Evolutionary conservation across 2,329 filamentous ascomycete genomes (phyloP), one percentile per base, ranked within the genome.

Genomic region (Aspergillus cejpii): DNA sequence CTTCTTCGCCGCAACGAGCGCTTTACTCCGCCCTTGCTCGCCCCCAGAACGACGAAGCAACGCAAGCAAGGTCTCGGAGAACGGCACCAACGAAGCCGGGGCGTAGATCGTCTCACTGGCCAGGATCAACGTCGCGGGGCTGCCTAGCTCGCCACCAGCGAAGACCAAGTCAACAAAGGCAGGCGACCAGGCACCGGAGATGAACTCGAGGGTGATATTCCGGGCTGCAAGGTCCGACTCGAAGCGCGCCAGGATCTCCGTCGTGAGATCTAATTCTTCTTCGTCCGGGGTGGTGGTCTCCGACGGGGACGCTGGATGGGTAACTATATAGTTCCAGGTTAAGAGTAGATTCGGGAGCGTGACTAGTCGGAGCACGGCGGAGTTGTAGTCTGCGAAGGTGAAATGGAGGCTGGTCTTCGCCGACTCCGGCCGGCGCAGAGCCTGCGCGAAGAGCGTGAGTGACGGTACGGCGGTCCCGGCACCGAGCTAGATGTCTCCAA

Each of bases 91-190:
- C 1, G 74, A 75, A 1, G 69, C 60, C 0, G 79, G 79, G 5
- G 74, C 77, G 60, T 84, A 84, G 39, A 83, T 83, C 0, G 80
- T 84, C 62, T 84, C 80, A 21, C 78, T 80, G 1, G 77, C 80
- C 3, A 84, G 70, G 6, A 83, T 63, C 15, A 79, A 54, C 0
- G 66, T 68, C 19, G 70, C 70, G 50, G 70, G 7, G 64, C 65
- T 10, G 45, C 7, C 45, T 3, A 26, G 15, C 4, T 41, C 45
- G 63, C 68, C 14, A 67, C 62, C 19, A 66, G 61, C 53, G 31
- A 61, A 61, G 0, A 65, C 59, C 5, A 78, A 60, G 3, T 80
- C 69, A 2, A 66, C 58, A 11, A 70, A 66, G 0, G 65, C 61
- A 0, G 74, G 66, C 0, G 72, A 72, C 80, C 80, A 84, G 7